Conservation (phyloP, 1,284 basidiomycete species). For the Papiliotrema flavescens region DNA sequence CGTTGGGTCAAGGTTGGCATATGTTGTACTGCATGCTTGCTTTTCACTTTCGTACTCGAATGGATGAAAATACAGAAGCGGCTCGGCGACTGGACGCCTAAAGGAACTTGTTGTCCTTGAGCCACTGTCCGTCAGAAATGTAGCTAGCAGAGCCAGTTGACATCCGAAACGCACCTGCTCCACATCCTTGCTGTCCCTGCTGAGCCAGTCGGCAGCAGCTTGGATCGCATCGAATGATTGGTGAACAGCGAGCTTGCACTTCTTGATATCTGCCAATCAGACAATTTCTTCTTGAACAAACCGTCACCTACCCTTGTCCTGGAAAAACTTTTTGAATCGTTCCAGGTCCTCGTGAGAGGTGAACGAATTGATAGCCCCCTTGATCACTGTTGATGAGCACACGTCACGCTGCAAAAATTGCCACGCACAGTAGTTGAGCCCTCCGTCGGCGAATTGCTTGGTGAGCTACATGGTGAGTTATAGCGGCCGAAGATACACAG, state of each 20-base stretch:
- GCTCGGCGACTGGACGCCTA: conserved; percentile 5
- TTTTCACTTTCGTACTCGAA: no score
- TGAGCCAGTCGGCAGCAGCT: conserved; percentile 54
- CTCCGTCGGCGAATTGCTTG: conserved; percentile 67
- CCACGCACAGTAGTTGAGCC: conserved; percentile 43
- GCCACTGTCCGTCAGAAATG: conserved; percentile 52
- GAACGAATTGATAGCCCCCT: conserved; percentile 61
- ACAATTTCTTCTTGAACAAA: not conserved
- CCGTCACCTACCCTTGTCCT: conserved; percentile 41
- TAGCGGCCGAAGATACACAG: conserved; percentile 1
- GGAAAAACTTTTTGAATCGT: conserved; percentile 66
- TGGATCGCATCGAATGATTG: conserved; percentile 56
- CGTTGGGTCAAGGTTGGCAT: no score
- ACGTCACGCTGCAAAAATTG: not conserved
- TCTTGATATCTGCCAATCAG: conserved; percentile 40
- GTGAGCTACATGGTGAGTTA: conserved; percentile 54
- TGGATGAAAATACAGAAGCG: no score
- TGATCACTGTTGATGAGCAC: conserved; percentile 39
- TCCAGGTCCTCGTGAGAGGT: conserved; percentile 67
- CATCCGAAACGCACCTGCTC: conserved; percentile 33
- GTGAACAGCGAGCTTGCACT: conserved; percentile 52
- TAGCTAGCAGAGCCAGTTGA: not conserved
- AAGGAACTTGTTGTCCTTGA: conserved; percentile 52
- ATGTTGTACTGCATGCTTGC: no score
- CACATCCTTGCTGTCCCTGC: conserved; percentile 53